phyloP scores from a whole-genome alignment of 2,329 filamentous ascomycete species.

The Arachnomyces sp. region DNA sequence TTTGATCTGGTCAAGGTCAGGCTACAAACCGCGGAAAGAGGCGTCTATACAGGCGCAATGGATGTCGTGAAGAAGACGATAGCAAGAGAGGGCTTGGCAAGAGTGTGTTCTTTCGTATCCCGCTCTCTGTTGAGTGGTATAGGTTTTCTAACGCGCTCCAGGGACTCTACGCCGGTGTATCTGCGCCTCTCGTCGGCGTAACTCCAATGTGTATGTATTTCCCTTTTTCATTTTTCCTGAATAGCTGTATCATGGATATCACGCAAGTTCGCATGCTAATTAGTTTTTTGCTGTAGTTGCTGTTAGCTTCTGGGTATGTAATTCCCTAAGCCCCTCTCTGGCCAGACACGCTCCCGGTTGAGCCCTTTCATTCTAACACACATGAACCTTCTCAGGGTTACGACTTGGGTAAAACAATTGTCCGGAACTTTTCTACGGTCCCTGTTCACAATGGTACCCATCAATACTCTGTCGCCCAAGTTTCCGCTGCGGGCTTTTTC shows the following conservation, averaged over 20 bases:
- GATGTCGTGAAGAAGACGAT: conserved; percentile 88
- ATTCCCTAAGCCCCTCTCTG: neutral
- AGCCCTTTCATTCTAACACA: conserved; percentile 2
- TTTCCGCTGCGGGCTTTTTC: conserved; percentile 92
- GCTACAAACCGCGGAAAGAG: conserved; percentile 89
- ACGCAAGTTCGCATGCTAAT: conserved; percentile 4
- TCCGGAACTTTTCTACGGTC: conserved; percentile 59
- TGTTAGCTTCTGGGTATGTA: conserved; percentile 56
- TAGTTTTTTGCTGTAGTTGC: conserved; percentile 42
- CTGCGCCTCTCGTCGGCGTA: conserved; percentile 86
- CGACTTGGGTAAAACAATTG: conserved; percentile 86
- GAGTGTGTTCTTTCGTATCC: conserved; percentile 31
- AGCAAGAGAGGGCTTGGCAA: conserved; percentile 70
- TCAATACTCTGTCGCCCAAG: conserved; percentile 74
- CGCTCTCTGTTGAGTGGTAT: neutral
- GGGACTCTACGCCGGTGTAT: conserved; percentile 94
- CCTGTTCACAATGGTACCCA: conserved; percentile 52
- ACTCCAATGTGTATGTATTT: conserved; percentile 89
- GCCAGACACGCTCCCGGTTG: neutral
- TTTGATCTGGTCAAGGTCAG: conserved; percentile 98
- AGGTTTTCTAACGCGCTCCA: conserved; percentile 30
- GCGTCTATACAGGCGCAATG: conserved; percentile 81
- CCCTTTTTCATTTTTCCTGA: conserved; percentile 4
- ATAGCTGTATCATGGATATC: neutral
- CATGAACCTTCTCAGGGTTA: conserved; percentile 67